A percentile compares a stretch with the other conserved stretches of the same genome.
phyloP scores from a whole-genome alignment of 192 early-diverging fungal genomes.

The Rhizoclosmatium globosum region DNA sequence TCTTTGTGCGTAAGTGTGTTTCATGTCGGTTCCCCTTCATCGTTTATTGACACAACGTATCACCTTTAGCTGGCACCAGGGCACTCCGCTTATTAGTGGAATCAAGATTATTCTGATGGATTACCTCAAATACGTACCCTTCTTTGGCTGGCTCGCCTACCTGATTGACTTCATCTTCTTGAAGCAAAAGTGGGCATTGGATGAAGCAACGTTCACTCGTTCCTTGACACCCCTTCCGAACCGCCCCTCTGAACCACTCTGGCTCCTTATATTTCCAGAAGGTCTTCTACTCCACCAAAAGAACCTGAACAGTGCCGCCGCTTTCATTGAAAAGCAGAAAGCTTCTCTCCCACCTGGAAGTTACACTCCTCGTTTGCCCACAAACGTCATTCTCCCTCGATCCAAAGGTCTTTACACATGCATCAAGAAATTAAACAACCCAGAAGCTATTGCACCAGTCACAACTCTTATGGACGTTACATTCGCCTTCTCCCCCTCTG shows the following conservation, averaged over 20 bases:
- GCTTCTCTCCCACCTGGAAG: not conserved
- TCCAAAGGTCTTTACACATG: conserved; percentile 16
- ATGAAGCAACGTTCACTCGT: not conserved
- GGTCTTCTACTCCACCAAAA: not conserved
- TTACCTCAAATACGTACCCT: conserved; percentile 10
- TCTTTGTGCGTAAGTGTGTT: conserved; percentile 1
- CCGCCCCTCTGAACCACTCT: conserved; percentile 9
- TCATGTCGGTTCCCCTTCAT: not conserved
- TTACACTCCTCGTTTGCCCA: conserved; percentile 9
- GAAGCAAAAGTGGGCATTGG: conserved; percentile 12
- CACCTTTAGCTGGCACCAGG: conserved; percentile 1
- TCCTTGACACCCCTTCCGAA: not conserved
- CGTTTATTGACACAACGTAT: not conserved
- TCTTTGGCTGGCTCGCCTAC: conserved; percentile 4
- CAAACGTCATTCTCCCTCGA: conserved; percentile 27
- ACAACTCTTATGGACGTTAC: conserved; percentile 24
- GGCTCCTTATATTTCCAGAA: conserved; percentile 34
- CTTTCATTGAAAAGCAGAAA: conserved; percentile 5
- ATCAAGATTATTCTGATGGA: conserved; percentile 22
- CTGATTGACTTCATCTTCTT: conserved; percentile 20
- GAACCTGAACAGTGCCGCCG: not conserved
- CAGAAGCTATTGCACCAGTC: not conserved
- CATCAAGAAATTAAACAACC: not conserved
- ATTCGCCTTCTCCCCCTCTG: conserved; percentile 23
- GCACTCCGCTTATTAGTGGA: conserved; percentile 8